Percentiles rank a stretch among this genome's conserved stretches.
Conservation (phyloP, 345 rosid genomes). For the Theobroma cacao region DNA sequence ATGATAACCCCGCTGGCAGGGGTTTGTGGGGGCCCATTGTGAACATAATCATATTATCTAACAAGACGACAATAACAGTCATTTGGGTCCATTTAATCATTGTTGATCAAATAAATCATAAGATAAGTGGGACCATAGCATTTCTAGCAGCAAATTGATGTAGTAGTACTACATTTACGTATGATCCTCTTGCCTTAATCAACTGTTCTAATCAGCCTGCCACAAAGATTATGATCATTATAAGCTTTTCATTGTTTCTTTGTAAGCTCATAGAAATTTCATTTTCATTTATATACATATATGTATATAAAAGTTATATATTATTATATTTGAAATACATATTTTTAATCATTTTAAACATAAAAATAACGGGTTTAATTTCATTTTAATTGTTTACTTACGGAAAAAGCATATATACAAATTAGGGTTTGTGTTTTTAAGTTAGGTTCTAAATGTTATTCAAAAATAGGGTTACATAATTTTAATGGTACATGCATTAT, state of each 20-base stretch:
- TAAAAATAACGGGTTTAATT: no score
- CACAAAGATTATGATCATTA: slow-evolving; percentile 9
- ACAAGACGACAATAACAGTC: slow-evolving; percentile 8
- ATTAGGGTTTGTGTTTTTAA: no score
- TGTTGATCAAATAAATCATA: slow-evolving; percentile 7
- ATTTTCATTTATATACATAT: not conserved
- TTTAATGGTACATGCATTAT: not conserved
- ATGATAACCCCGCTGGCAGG: slow-evolving; percentile 21
- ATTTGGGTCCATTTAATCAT: not conserved
- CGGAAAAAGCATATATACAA: no score
- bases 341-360: no score
- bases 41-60: not conserved
- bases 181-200: slow-evolving; percentile 5
- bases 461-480: not conserved
- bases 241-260: slow-evolving; percentile 9
- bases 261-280: not conserved
- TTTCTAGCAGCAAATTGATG: not conserved
- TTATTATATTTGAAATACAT: no score
- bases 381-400: no score
- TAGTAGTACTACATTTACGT: not conserved
- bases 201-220: slow-evolving; percentile 16
- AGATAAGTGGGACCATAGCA: slow-evolving; percentile 10
- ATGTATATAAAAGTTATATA: no score
- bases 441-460: not conserved
- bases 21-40: slow-evolving; percentile 15